These are phyloP conservation scores for Candida krabiensis DNA, from an alignment of 805 yeast genomes.

Conservation along the genomic window DNA sequence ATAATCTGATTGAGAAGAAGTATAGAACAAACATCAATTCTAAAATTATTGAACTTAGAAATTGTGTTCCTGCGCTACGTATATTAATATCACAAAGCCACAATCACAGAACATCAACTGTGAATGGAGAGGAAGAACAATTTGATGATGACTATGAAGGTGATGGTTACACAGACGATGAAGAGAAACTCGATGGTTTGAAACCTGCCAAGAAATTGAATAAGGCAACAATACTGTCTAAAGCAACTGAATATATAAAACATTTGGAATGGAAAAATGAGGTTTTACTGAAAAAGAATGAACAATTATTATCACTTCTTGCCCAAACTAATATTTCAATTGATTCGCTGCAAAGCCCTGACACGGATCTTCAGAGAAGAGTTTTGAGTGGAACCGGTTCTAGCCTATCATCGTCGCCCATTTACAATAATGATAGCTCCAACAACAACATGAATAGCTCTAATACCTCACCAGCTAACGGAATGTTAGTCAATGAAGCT, in stretches of 20 bases:
- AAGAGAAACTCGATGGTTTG: constrained; percentile 63
- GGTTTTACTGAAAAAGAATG: constrained; percentile 47
- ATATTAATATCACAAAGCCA: constrained; percentile 38
- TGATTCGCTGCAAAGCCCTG: constrained; percentile 13
- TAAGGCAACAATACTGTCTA: constrained; percentile 73
- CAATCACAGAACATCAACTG: constrained; percentile 35
- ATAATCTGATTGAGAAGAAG: constrained; percentile 80
- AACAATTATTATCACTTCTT: constrained; percentile 32
- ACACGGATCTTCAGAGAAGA: not conserved
- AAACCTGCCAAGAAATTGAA: constrained; percentile 75
- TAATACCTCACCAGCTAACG: constrained; percentile 14
- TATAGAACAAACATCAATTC: constrained; percentile 79
- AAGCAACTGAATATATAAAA: constrained; percentile 75
- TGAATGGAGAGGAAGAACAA: constrained; percentile 38
- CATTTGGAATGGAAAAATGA: constrained; percentile 68
- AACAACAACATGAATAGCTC: constrained; percentile 13
- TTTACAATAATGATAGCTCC: constrained; percentile 12
- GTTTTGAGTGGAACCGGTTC: constrained; percentile 19
- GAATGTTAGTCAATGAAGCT: constrained; percentile 9
- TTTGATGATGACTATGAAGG: constrained; percentile 50
- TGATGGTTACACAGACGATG: constrained; percentile 57
- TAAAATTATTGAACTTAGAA: constrained; percentile 68
- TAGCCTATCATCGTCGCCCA: constrained; percentile 23
- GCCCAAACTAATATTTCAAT: constrained; percentile 13
- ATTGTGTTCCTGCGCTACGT: constrained; percentile 77